Percentiles rank a stretch among this genome's conserved stretches.
phyloP scores from a whole-genome alignment of 371 early-diverging fungal species.

The Haplosporangium sp. region DNA sequence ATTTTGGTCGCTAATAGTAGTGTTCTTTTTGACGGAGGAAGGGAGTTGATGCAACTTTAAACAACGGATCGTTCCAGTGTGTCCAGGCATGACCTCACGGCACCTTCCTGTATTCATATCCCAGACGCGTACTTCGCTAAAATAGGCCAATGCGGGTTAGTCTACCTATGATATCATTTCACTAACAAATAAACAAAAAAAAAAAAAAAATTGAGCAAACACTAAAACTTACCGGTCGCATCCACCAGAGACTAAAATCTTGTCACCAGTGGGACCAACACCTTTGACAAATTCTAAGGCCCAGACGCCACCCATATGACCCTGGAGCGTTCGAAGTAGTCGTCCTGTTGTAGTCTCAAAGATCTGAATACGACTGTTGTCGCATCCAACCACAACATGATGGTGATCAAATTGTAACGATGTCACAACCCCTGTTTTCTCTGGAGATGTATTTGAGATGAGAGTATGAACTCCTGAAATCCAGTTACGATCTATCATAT shows the following conservation, averaged over 20 bases:
- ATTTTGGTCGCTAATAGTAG: slow-evolving; percentile 53
- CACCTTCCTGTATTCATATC: slow-evolving; percentile 83
- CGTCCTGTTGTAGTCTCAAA: slow-evolving; percentile 82
- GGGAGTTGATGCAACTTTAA: slow-evolving; percentile 70
- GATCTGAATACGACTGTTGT: slow-evolving; percentile 86
- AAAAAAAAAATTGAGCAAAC: background rate
- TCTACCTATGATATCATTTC: slow-evolving; percentile 6
- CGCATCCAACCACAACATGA: slow-evolving; percentile 88
- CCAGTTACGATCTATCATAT: slow-evolving; percentile 83
- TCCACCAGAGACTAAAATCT: slow-evolving; percentile 82
- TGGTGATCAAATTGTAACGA: slow-evolving; percentile 89
- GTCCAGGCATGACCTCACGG: slow-evolving; percentile 85
- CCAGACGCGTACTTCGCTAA: slow-evolving; percentile 89
- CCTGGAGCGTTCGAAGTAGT: slow-evolving; percentile 77
- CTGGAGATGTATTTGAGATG: slow-evolving; percentile 82
- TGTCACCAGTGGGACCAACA: slow-evolving; percentile 67
- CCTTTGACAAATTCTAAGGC: slow-evolving; percentile 84
- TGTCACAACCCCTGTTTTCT: slow-evolving; percentile 79
- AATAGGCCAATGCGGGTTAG: background rate
- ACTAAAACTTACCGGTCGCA: slow-evolving; percentile 74
- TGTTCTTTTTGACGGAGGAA: background rate
- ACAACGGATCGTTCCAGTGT: slow-evolving; percentile 94
- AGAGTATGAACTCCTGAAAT: slow-evolving; percentile 74
- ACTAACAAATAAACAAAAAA: background rate
- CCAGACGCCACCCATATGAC: slow-evolving; percentile 97